These are phyloP conservation scores for Solanum medicagineum DNA, from an alignment of 257 asterid species.

Conservation along the genomic window DNA sequence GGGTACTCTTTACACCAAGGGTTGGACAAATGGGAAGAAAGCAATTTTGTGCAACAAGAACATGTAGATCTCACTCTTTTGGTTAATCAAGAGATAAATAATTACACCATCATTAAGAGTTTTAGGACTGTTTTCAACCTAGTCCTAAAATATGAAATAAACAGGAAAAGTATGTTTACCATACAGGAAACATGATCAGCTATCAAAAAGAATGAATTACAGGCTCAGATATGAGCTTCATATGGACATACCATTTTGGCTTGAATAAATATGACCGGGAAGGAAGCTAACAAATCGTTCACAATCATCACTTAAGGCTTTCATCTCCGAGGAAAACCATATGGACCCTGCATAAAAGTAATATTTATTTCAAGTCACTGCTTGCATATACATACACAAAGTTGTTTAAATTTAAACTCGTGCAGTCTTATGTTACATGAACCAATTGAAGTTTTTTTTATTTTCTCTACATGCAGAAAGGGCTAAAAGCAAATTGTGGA, in stretches of 20 bases:
- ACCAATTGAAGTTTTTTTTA: neutral
- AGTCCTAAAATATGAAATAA: neutral
- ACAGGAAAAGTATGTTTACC: neutral
- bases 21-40: neutral
- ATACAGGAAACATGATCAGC: neutral
- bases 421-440: neutral
- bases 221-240: neutral
- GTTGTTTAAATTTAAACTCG: neutral
- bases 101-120: neutral
- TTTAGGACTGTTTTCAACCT: neutral
- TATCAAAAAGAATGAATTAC: neutral
- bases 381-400: neutral
- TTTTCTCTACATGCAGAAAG: neutral
- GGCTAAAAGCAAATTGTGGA: neutral
- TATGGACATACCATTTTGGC: conserved; percentile 61
- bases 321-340: conserved; percentile 99
- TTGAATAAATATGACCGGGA: conserved; percentile 94
- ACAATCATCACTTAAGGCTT: conserved; percentile 96
- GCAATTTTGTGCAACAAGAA: neutral
- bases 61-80: neutral
- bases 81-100: neutral
- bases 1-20: neutral
- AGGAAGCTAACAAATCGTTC: conserved; percentile 82
- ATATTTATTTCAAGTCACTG: neutral
- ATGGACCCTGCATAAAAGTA: conserved; percentile 66